Percentiles rank a stretch among this genome's conserved stretches.
phyloP scores from a whole-genome alignment of 2,329 filamentous ascomycete species.

The Elsinoe ampelina region DNA sequence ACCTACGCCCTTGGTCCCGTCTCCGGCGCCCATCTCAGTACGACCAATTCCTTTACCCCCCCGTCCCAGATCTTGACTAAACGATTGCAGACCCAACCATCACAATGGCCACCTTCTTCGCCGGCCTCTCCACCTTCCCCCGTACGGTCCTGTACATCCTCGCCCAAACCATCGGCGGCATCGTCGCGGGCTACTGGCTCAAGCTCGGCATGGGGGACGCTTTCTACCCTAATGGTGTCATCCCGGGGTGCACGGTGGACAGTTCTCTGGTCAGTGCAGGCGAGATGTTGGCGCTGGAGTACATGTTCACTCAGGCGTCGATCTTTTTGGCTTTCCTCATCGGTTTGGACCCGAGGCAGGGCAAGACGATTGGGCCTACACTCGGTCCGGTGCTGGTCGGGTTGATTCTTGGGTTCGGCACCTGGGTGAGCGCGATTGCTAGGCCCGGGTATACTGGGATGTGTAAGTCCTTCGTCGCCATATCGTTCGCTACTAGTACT shows the following conservation, averaged over 20 bases:
- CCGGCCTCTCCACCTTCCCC: conserved; percentile 41
- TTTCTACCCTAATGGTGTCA: conserved; percentile 14
- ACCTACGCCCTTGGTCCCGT: conserved; percentile 42
- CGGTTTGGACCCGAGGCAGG: conserved; percentile 45
- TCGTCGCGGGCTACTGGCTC: conserved; percentile 20
- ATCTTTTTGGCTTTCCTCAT: conserved; percentile 45
- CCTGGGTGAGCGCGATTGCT: conserved; percentile 22
- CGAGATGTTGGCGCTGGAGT: conserved; percentile 38
- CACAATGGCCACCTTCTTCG: conserved; percentile 44
- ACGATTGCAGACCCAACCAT: conserved; percentile 37
- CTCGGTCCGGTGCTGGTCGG: conserved; percentile 43
- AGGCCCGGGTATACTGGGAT: conserved; percentile 28
- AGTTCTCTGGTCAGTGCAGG: conserved; percentile 17
- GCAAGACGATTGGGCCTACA: conserved; percentile 40
- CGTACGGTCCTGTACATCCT: conserved; percentile 40
- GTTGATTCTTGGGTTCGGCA: conserved; percentile 24
- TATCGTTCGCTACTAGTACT: not conserved
- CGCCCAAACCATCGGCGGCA: conserved; percentile 38
- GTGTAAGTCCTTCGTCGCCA: conserved; percentile 19
- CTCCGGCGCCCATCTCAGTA: conserved; percentile 43
- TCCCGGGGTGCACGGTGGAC: conserved; percentile 15
- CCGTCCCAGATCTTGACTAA: not conserved
- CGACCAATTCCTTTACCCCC: not conserved
- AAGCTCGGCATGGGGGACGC: conserved; percentile 18
- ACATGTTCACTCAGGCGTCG: conserved; percentile 37